These are phyloP conservation scores for Tubosaeta sp. DNA, from an alignment of 768 basidiomycete genomes.

Conservation along the genomic window DNA sequence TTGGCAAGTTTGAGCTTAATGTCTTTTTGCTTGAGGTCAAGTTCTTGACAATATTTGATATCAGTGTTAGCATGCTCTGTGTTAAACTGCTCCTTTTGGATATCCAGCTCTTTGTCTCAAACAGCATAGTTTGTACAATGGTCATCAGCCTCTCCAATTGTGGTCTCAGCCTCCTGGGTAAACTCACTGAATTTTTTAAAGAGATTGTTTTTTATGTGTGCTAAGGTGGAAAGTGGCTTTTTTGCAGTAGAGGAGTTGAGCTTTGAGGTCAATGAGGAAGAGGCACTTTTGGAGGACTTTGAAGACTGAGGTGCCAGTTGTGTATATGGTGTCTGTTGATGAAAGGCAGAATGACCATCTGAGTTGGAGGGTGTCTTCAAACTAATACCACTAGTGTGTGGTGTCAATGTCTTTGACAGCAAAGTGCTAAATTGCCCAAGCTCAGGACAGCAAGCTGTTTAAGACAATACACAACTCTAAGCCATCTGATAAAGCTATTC, in stretches of 20 bases:
- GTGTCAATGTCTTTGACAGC: neutral
- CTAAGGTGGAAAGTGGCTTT: neutral
- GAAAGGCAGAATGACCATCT: neutral
- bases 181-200: neutral
- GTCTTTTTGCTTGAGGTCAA: neutral
- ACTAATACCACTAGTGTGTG: too few relatives aligned
- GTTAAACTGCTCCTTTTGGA: too few relatives aligned
- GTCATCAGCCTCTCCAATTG: too few relatives aligned
- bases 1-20: neutral
- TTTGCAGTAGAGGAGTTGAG: neutral
- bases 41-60: too few relatives aligned
- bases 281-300: neutral
- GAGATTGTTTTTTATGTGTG: neutral
- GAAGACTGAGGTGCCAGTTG: neutral
- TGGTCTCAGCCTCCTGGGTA: neutral
- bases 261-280: too few relatives aligned
- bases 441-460: neutral
- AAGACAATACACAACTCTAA: too few relatives aligned
- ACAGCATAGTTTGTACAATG: too few relatives aligned
- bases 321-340: neutral
- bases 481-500: too few relatives aligned
- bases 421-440: neutral
- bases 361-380: neutral
- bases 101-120: too few relatives aligned
- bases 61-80: too few relatives aligned